A percentile compares a stretch with the other conserved stretches of the same genome.
Conservation (phyloP, 202 grass and related monocot species). For the Dendrocalamus latiflorus region DNA sequence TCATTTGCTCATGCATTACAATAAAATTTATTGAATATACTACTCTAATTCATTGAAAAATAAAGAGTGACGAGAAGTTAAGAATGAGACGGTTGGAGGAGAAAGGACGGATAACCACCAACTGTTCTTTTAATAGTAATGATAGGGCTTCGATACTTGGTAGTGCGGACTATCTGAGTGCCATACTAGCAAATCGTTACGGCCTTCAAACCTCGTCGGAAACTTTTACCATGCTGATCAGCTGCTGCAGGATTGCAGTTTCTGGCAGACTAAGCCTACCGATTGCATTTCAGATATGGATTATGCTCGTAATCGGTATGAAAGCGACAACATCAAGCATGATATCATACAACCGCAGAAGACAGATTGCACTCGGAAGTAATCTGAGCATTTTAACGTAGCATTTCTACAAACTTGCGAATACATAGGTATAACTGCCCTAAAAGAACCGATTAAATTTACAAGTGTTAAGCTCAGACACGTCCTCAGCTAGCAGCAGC, state of each 20-base stretch:
- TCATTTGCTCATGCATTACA: too few species aligned
- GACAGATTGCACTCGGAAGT: neutral
- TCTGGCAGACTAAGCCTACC: too few species aligned
- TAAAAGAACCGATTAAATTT: conserved; percentile 7
- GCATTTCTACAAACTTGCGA: neutral
- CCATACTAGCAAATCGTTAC: neutral
- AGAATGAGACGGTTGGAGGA: too few species aligned
- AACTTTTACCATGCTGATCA: neutral
- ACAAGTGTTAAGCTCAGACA: neutral
- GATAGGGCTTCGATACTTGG: too few species aligned
- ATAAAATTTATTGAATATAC: too few species aligned
- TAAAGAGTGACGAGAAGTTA: too few species aligned
- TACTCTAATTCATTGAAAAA: too few species aligned
- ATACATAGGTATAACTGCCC: neutral
- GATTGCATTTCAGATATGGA: too few species aligned
- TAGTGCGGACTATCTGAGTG: neutral
- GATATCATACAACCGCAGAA: neutral
- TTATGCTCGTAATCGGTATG: neutral
- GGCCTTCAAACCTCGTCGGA: neutral
- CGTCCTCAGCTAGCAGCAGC: neutral
- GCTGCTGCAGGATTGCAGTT: neutral
- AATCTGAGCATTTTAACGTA: neutral
- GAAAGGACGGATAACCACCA: too few species aligned
- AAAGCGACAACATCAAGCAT: neutral
- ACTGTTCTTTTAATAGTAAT: too few species aligned